Base-by-base conservation (phyloP, 345 rosid species). In the Populus euphratica region DNA sequence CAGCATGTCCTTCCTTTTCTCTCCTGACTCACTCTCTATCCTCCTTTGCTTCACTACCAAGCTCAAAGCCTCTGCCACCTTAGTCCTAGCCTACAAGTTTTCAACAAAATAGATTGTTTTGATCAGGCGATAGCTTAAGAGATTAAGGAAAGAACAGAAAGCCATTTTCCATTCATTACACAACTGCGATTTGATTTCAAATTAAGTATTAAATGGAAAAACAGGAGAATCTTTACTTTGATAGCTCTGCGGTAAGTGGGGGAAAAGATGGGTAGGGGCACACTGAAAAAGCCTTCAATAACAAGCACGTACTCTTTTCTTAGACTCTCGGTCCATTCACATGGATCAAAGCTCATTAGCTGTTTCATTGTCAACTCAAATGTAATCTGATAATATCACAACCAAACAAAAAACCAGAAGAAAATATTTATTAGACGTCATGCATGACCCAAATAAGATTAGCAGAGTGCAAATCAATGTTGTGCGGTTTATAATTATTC, bases 271-370 rank as follows among this genome's bases (percentile, higher is more conserved):
- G 92, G 90, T n/a, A 94, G 29, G 75, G 98, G 97, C 27, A 96
- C 70, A 25, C 91, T 84, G 90, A 96, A 96, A 77, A 96, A 96
- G 76, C 97, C 99, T 83, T 96, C 99, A 71, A 96, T 94, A 8
- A 96, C 94, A 33, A 96, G 91, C 16, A 94, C 87, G 77, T 94
- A 96, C 83, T 96, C 98, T 86, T 86, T 96, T 61, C 99, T 88
- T 38, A 96, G 78, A 61, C 87, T 87, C 83, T 96, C 98, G 29
- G 87, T 96, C 98, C 99, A 94, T 52, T 94, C 96, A 5, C 93
- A 88, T n/a, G 99, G 99, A 81, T 94, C 99, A 64, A 85, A 88
- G 75, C 98, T 94, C 98, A 94, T 94, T 80, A 96, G 81, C 56
- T 96, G 99, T 87, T 92, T 96, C 88, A 96, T 80, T 41, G 97